Percentiles rank a stretch among this genome's conserved stretches.
phyloP scores from a whole-genome alignment of 2,329 filamentous ascomycete species.

The Ceratocystis papillata region DNA sequence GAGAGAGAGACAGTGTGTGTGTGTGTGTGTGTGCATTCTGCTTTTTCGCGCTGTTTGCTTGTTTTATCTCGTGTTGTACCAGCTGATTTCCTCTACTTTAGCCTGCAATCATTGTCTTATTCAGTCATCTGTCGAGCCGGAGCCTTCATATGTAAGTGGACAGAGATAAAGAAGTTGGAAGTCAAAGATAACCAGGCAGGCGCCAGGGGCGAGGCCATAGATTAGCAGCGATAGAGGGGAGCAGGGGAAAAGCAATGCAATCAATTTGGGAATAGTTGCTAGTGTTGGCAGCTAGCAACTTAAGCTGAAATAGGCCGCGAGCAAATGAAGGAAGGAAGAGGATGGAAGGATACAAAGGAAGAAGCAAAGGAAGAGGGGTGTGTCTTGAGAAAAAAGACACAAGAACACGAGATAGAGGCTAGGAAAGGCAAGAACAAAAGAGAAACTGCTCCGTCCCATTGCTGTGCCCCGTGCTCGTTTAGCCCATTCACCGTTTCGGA shows the following conservation, averaged over 20 bases:
- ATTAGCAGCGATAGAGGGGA: too few species aligned
- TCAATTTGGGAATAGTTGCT: too few species aligned
- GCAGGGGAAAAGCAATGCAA: too few species aligned
- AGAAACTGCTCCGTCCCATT: neutral
- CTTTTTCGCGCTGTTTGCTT: neutral
- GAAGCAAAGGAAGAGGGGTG: neutral
- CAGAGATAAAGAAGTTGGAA: too few species aligned
- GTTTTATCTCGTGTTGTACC: neutral
- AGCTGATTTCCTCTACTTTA: neutral
- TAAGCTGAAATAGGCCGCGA: neutral
- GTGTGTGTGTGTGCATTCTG: too few species aligned
- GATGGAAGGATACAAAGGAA: neutral
- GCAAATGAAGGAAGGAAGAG: neutral
- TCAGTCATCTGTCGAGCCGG: neutral
- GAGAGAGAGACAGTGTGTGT: too few species aligned
- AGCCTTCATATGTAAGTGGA: too few species aligned
- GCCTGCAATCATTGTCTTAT: neutral
- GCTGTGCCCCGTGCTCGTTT: conserved; percentile 1
- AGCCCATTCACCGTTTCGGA: conserved; percentile 8
- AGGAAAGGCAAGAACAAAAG: neutral
- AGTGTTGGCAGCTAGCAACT: neutral
- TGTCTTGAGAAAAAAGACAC: neutral
- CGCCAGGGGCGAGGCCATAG: too few species aligned
- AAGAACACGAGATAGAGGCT: too few species aligned
- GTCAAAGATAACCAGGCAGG: too few species aligned